These are phyloP conservation scores for Lasiodiplodia theobromae DNA, from an alignment of 2,329 filamentous ascomycete species.

Conservation along the genomic window DNA sequence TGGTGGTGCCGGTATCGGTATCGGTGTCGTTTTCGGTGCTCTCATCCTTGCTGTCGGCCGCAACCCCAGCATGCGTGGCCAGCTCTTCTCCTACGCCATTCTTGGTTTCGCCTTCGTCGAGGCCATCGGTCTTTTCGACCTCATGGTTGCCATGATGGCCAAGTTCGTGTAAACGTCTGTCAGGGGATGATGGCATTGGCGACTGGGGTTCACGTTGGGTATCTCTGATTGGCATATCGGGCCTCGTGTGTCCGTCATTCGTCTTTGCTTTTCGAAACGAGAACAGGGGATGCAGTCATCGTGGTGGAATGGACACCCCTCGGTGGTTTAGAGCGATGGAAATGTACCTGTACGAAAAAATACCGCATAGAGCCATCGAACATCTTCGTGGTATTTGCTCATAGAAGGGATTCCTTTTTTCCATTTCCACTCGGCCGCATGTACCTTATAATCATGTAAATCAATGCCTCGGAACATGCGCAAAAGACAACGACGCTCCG, in stretches of 20 bases:
- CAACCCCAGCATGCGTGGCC: slow-evolving; percentile 92
- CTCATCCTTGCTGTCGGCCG: slow-evolving; percentile 89
- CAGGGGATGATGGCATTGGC: slow-evolving; percentile 27
- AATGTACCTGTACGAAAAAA: slow-evolving; percentile 30
- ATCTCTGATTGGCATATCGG: slow-evolving; percentile 20
- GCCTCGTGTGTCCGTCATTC: slow-evolving; percentile 23
- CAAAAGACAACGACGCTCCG: slow-evolving; percentile 8
- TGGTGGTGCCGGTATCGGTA: slow-evolving; percentile 92
- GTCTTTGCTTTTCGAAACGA: slow-evolving; percentile 20
- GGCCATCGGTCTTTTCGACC: slow-evolving; percentile 74
- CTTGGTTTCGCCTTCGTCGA: slow-evolving; percentile 95
- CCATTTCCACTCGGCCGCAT: slow-evolving; percentile 12
- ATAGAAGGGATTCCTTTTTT: slow-evolving; percentile 30
- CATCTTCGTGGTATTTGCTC: slow-evolving; percentile 30
- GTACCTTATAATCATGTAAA: slow-evolving; percentile 28
- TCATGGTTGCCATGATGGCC: slow-evolving; percentile 51
- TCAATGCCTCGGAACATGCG: slow-evolving; percentile 17
- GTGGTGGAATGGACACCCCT: slow-evolving; percentile 27
- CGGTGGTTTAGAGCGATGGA: slow-evolving; percentile 27
- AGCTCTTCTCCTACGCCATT: slow-evolving; percentile 97
- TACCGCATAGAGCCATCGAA: slow-evolving; percentile 30
- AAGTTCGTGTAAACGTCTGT: slow-evolving; percentile 31
- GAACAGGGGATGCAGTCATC: slow-evolving; percentile 26
- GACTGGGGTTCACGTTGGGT: slow-evolving; percentile 12
- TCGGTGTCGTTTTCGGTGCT: slow-evolving; percentile 91